These are phyloP conservation scores for Inga leiocalycina DNA, from an alignment of 306 rosid species.

Conservation along the genomic window DNA sequence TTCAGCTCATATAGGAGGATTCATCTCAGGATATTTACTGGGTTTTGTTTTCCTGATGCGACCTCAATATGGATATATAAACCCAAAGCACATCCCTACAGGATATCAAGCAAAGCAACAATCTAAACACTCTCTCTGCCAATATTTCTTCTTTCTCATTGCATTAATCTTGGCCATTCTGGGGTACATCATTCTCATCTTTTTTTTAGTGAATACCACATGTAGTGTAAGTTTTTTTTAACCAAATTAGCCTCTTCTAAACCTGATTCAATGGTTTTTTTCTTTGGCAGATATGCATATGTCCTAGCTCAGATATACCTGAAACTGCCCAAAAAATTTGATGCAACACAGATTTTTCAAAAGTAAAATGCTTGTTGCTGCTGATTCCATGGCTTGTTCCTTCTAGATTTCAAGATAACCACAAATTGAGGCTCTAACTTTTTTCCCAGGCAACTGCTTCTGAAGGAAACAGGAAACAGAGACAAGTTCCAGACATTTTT, in stretches of 20 bases:
- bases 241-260: constrained; percentile 12
- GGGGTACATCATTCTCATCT: constrained; percentile 51
- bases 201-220: background rate
- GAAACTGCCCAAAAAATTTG: background rate
- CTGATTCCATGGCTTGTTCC: constrained; percentile 30
- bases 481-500: constrained; percentile 22
- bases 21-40: constrained; percentile 71
- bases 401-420: constrained; percentile 33
- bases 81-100: constrained; percentile 59
- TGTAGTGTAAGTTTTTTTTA: background rate
- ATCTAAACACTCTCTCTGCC: constrained; percentile 51
- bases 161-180: constrained; percentile 34
- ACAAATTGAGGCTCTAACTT: constrained; percentile 16
- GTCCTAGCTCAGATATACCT: constrained; percentile 41
- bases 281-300: constrained; percentile 52
- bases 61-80: constrained; percentile 81
- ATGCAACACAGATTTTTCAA: constrained; percentile 12
- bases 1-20: constrained; percentile 95
- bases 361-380: constrained; percentile 28
- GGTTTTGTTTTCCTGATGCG: constrained; percentile 78
- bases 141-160: constrained; percentile 51
- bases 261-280: constrained; percentile 15
- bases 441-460: constrained; percentile 34
- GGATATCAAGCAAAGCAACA: constrained; percentile 55
- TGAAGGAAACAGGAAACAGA: constrained; percentile 20